phyloP scores from a whole-genome alignment of 2,329 filamentous ascomycete species.

The Gnomoniopsis sp. region DNA sequence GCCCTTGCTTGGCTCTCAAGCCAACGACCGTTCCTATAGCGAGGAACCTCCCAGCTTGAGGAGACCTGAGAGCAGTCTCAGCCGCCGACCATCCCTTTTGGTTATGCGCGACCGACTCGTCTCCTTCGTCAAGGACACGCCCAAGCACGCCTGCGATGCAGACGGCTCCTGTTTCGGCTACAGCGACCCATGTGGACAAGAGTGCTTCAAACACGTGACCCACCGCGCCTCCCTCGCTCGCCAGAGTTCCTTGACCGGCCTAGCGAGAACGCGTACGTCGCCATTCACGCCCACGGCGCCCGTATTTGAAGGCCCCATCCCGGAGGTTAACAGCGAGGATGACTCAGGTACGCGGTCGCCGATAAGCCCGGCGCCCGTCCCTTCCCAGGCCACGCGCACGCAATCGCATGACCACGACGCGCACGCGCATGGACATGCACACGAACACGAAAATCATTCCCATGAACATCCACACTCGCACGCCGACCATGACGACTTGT shows the following conservation, averaged over 20 bases:
- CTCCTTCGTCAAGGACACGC: slow-evolving; percentile 62
- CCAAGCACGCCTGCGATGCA: slow-evolving; percentile 59
- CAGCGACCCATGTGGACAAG: slow-evolving; percentile 62
- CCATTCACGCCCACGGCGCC: slow-evolving; percentile 31
- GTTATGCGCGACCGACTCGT: slow-evolving; percentile 54
- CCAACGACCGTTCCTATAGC: slow-evolving; percentile 23
- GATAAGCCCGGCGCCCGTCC: neutral
- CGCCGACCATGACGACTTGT: slow-evolving; percentile 24
- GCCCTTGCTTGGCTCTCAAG: slow-evolving; percentile 37
- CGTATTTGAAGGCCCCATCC: slow-evolving; percentile 34
- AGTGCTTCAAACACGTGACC: slow-evolving; percentile 59
- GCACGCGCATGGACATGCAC: slow-evolving; percentile 10
- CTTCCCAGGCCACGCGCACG: neutral
- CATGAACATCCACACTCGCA: slow-evolving; percentile 13
- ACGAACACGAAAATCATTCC: slow-evolving; percentile 9
- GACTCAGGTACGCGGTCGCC: slow-evolving; percentile 14
- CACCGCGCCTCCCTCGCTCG: slow-evolving; percentile 33
- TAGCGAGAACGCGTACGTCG: slow-evolving; percentile 22
- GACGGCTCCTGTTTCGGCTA: slow-evolving; percentile 61
- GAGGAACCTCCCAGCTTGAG: slow-evolving; percentile 13
- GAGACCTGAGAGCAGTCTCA: neutral
- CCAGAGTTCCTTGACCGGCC: slow-evolving; percentile 28
- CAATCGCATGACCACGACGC: slow-evolving; percentile 14
- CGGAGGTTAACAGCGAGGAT: slow-evolving; percentile 19
- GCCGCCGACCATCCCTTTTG: slow-evolving; percentile 50